Evolutionary conservation across 805 yeast genomes (phyloP).

Genomic region (Lipomyces orientalis): DNA sequence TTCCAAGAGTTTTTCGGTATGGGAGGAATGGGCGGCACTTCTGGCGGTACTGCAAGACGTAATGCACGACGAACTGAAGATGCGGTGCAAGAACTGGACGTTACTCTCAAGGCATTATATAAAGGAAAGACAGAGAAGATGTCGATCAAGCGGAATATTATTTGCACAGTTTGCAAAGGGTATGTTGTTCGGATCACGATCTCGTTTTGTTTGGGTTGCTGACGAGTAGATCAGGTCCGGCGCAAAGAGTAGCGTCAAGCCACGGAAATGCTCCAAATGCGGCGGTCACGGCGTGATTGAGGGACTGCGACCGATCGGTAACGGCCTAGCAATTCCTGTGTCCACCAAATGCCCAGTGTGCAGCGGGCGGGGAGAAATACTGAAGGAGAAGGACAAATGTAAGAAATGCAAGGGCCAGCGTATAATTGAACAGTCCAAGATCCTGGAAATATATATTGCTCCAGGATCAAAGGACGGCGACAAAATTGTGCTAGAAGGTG

Average conservation of each 20-base stretch:
- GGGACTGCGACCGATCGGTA: conserved; percentile 68
- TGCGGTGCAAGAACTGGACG: conserved; percentile 66
- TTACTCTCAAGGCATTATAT: conserved; percentile 75
- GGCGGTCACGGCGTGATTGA: conserved; percentile 70
- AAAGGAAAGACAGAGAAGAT: conserved; percentile 81
- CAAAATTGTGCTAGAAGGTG: conserved; percentile 62
- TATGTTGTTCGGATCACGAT: not conserved
- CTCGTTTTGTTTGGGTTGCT: not conserved
- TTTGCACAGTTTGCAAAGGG: conserved; percentile 79
- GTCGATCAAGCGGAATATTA: conserved; percentile 69
- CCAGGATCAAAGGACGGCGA: conserved; percentile 74
- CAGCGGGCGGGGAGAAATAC: conserved; percentile 68
- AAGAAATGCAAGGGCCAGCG: conserved; percentile 73
- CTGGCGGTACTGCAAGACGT: conserved; percentile 37
- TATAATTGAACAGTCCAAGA: conserved; percentile 65
- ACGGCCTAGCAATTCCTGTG: conserved; percentile 74
- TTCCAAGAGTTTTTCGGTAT: conserved; percentile 65
- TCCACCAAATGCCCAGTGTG: conserved; percentile 69
- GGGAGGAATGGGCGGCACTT: conserved; percentile 39
- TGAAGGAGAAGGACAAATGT: conserved; percentile 72
- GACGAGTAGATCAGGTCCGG: conserved; percentile 52
- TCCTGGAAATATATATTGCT: conserved; percentile 75
- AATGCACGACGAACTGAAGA: conserved; percentile 60
- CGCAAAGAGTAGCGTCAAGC: conserved; percentile 62
- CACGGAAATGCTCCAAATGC: conserved; percentile 67